Conservation (phyloP, 768 basidiomycete species). For the Tylopilus plumbeoviolaceoides region DNA sequence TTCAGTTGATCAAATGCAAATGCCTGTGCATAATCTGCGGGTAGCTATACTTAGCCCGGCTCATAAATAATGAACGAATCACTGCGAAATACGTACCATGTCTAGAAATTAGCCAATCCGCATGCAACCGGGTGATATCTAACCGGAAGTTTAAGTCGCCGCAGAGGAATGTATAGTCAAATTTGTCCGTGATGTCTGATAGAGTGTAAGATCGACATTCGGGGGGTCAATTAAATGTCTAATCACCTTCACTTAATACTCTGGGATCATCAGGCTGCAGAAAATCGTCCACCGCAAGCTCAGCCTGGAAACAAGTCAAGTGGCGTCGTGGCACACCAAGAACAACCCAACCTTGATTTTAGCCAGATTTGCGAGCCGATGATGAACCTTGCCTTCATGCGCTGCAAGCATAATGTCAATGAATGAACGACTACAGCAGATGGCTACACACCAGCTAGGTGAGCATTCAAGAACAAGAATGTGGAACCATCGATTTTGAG, state of each 20-base stretch:
- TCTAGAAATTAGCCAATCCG: constrained; percentile 87
- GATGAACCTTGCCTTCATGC: constrained; percentile 68
- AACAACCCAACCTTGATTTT: constrained; percentile 73
- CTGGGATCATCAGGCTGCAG: constrained; percentile 61
- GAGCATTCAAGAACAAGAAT: constrained; percentile 86
- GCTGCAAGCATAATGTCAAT: constrained; percentile 38
- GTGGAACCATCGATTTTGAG: constrained; percentile 79
- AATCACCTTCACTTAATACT: constrained; percentile 62
- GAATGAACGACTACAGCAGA: background rate
- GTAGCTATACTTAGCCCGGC: constrained; percentile 5
- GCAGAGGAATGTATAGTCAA: constrained; percentile 84
- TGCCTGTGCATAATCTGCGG: constrained; percentile 75
- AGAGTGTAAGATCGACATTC: constrained; percentile 7
- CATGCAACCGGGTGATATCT: constrained; percentile 84
- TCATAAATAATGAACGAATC: background rate
- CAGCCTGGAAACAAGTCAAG: constrained; percentile 43
- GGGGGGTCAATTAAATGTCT: background rate
- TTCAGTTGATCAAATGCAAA: constrained; percentile 88
- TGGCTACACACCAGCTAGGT: constrained; percentile 65
- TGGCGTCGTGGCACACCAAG: background rate
- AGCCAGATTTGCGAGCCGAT: constrained; percentile 78
- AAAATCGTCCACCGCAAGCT: constrained; percentile 77
- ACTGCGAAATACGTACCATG: constrained; percentile 47
- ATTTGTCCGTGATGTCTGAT: constrained; percentile 75
- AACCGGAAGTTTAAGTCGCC: constrained; percentile 93